phyloP scores from a whole-genome alignment of 306 rosid species.

The Abrus pulchellus region DNA sequence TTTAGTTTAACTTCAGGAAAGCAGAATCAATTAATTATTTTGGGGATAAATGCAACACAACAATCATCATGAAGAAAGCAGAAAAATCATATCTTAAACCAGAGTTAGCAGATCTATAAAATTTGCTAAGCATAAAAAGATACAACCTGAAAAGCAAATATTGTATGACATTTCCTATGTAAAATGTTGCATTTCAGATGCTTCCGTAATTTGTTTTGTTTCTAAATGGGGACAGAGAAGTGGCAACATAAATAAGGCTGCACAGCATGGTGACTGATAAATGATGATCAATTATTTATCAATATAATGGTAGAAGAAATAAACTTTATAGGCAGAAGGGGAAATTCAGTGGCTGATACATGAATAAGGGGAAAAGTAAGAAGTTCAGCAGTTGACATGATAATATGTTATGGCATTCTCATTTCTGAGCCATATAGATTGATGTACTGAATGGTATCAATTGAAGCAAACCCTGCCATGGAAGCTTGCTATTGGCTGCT shows the following conservation, averaged over 20 bases:
- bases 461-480: background rate
- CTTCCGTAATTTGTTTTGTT: background rate
- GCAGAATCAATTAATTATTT: slow-evolving; percentile 1
- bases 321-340: background rate
- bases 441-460: no score
- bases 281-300: background rate
- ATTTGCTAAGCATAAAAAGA: slow-evolving; percentile 3
- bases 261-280: slow-evolving; percentile 24
- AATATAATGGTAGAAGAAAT: slow-evolving; percentile 1
- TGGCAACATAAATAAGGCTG: background rate
- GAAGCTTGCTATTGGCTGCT: background rate
- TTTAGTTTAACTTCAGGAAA: background rate
- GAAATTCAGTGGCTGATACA: background rate
- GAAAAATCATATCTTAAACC: background rate
- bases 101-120: background rate
- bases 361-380: background rate
- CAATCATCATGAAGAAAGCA: slow-evolving; percentile 20
- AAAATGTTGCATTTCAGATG: background rate
- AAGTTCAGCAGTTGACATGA: background rate
- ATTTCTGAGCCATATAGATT: background rate
- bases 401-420: background rate
- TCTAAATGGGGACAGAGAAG: background rate
- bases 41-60: background rate
- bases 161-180: background rate
- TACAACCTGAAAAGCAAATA: slow-evolving; percentile 8